phyloP scores from a whole-genome alignment of 805 yeast genomes.

The Ogataea paraovalis region DNA sequence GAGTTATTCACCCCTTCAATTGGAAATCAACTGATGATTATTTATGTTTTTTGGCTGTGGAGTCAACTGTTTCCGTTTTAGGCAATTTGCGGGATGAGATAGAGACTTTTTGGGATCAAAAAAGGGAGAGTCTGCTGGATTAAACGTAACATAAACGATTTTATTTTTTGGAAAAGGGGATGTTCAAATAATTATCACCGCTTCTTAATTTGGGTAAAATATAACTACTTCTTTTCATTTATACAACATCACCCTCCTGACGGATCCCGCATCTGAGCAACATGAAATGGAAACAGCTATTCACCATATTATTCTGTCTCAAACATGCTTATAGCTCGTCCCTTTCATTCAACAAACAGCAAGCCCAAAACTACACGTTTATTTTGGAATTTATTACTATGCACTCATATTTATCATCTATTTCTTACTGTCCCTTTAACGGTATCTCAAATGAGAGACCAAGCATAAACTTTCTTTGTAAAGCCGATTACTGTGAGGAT shows the following conservation, averaged over 20 bases:
- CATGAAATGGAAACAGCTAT: no score
- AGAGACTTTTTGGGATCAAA: background rate
- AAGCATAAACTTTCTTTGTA: background rate
- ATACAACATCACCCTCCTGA: no score
- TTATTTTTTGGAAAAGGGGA: no score
- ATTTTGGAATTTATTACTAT: background rate
- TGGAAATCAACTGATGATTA: no score
- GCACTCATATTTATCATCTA: background rate
- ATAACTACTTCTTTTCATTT: no score
- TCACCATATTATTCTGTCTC: no score
- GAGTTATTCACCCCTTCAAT: no score
- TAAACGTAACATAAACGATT: background rate
- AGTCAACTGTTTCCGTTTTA: background rate
- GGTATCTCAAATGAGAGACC: background rate
- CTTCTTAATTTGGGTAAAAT: no score
- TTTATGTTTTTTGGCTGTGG: background rate
- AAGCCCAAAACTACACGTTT: background rate
- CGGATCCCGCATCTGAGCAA: no score
- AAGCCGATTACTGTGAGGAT: background rate
- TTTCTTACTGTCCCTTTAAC: background rate
- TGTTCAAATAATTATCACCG: no score
- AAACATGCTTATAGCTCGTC: no score
- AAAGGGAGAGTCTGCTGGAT: background rate
- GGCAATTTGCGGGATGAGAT: background rate
- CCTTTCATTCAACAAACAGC: no score